Evolutionary conservation across 805 yeast genomes (phyloP).

Genomic region (Nakazawaea holstii): DNA sequence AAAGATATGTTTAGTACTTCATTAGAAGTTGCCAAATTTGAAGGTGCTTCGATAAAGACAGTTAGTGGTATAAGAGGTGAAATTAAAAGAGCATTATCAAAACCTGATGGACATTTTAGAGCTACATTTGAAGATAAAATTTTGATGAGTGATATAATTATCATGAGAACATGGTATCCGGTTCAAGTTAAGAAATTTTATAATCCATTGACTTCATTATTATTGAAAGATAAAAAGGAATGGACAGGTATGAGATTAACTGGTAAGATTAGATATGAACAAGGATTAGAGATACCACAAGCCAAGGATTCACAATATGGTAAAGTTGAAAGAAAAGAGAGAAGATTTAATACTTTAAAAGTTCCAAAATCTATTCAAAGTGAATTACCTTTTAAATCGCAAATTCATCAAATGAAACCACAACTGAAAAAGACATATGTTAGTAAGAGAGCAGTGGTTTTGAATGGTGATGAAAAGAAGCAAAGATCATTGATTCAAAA

Average conservation of each 20-base stretch:
- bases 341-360: slow-evolving; percentile 81
- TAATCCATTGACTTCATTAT: slow-evolving; percentile 91
- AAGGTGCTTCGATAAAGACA: slow-evolving; percentile 95
- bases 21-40: slow-evolving; percentile 94
- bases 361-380: slow-evolving; percentile 78
- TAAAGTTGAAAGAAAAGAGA: slow-evolving; percentile 77
- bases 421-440: slow-evolving; percentile 77
- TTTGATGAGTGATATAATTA: slow-evolving; percentile 81
- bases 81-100: slow-evolving; percentile 87
- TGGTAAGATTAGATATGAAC: slow-evolving; percentile 84
- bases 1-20: slow-evolving; percentile 94
- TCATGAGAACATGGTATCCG: slow-evolving; percentile 96
- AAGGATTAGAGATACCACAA: slow-evolving; percentile 58
- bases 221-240: slow-evolving; percentile 68
- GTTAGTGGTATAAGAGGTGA: slow-evolving; percentile 98
- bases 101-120: slow-evolving; percentile 93
- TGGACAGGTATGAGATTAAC: slow-evolving; percentile 98
- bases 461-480: slow-evolving; percentile 90
- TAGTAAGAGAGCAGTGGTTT: slow-evolving; percentile 87
- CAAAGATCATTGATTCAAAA: slow-evolving; percentile 85
- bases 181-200: slow-evolving; percentile 85
- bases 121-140: slow-evolving; percentile 97
- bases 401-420: slow-evolving; percentile 83
- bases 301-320: slow-evolving; percentile 44
- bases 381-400: slow-evolving; percentile 87